These are phyloP conservation scores for Syncephalastrum contaminatum DNA, from an alignment of 371 early-diverging fungal genomes.

Conservation along the genomic window DNA sequence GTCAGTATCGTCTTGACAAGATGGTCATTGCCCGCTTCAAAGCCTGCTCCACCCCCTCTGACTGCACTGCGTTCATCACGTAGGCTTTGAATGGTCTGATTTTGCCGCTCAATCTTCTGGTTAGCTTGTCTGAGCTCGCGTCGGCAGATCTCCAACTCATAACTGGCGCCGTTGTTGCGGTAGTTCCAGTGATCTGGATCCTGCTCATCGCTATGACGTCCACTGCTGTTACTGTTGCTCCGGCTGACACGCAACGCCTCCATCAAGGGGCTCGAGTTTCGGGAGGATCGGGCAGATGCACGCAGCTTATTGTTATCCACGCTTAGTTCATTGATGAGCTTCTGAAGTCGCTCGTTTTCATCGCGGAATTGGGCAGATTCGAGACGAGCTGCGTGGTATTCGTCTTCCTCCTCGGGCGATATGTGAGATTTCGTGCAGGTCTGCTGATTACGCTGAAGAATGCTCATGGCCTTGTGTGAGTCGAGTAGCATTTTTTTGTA, in stretches of 20 bases:
- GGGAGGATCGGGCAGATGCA: conserved; percentile 17
- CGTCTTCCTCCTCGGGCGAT: conserved; percentile 46
- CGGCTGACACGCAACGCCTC: conserved; percentile 10
- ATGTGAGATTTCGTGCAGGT: conserved; percentile 53
- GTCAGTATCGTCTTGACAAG: conserved; percentile 25
- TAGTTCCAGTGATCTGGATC: conserved; percentile 14
- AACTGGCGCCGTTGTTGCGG: conserved; percentile 2
- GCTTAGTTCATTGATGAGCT: conserved; percentile 29
- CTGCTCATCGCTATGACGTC: conserved; percentile 1
- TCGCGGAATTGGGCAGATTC: conserved; percentile 29
- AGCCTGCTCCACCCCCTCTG: not conserved
- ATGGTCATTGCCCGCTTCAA: conserved; percentile 12
- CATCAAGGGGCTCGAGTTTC: conserved; percentile 16
- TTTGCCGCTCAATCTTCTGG: conserved; percentile 31
- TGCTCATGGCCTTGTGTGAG: conserved; percentile 43
- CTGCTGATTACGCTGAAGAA: conserved; percentile 37
- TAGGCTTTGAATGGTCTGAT: conserved; percentile 24
- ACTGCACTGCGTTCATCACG: conserved; percentile 7
- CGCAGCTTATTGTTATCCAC: conserved; percentile 39
- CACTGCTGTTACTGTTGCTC: conserved; percentile 14
- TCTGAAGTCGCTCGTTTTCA: conserved; percentile 37
- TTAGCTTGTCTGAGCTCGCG: conserved; percentile 30
- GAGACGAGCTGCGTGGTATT: conserved; percentile 36
- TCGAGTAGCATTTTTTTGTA: conserved; percentile 52
- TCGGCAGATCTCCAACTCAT: conserved; percentile 16